Evolutionary conservation across 495 filamentous ascomycete genomes (phyloP).

Genomic region (Bacidia gigantensis): DNA sequence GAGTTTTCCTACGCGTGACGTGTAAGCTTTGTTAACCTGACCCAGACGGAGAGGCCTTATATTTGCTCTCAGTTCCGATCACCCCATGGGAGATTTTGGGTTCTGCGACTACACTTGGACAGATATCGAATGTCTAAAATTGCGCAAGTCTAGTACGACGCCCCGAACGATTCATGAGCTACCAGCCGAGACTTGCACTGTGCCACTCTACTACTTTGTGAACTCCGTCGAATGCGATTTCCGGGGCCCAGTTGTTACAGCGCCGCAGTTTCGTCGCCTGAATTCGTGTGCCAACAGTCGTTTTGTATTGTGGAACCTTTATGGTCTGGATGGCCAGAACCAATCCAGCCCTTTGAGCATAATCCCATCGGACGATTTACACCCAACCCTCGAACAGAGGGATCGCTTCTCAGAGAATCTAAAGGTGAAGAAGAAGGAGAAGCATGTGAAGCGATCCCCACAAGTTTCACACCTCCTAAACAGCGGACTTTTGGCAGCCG

Average conservation of each 20-base stretch:
- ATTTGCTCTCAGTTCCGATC: background rate
- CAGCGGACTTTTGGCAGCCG: background rate
- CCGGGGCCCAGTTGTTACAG: background rate
- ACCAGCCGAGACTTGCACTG: background rate
- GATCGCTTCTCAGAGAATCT: background rate
- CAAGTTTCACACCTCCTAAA: background rate
- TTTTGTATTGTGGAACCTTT: background rate
- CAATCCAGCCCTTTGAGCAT: background rate
- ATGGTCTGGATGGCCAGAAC: background rate
- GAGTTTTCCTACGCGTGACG: background rate
- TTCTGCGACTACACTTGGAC: background rate
- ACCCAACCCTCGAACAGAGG: background rate
- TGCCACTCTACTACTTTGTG: background rate
- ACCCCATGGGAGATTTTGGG: background rate
- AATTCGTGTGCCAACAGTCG: background rate
- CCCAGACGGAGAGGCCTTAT: background rate
- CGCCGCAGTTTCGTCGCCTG: background rate
- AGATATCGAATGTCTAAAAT: background rate
- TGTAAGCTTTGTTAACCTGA: background rate
- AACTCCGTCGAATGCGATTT: background rate
- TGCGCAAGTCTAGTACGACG: background rate
- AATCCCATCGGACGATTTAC: constrained; percentile 1
- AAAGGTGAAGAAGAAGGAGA: background rate
- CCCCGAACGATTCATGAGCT: background rate
- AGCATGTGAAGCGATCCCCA: background rate